Conservation (phyloP, 83 land plant species). For the Larix sibirica region DNA sequence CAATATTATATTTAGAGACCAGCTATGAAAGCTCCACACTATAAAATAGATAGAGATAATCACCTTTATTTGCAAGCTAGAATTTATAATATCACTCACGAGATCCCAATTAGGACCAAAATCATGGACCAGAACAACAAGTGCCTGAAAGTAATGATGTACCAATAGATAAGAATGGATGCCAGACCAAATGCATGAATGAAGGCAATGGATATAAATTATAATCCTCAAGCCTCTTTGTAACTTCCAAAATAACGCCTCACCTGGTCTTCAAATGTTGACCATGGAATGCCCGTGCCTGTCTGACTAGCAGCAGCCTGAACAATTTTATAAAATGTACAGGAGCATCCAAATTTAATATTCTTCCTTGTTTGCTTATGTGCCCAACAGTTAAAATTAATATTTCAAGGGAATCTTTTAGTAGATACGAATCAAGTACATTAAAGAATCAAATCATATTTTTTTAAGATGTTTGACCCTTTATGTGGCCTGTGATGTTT, state of each 20-base stretch:
- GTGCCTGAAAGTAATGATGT: slow-evolving; percentile 60
- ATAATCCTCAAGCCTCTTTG: background rate
- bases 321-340: slow-evolving; percentile 12
- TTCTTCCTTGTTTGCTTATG: slow-evolving; percentile 1
- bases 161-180: background rate
- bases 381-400: background rate
- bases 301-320: slow-evolving; percentile 54
- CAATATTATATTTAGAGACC: background rate
- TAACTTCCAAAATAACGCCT: background rate
- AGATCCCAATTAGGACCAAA: slow-evolving; percentile 98
- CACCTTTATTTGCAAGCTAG: slow-evolving; percentile 91
- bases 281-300: slow-evolving; percentile 88
- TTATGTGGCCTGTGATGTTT: background rate
- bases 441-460: background rate
- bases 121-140: slow-evolving; percentile 96
- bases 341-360: background rate
- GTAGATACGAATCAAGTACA: background rate
- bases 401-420: background rate
- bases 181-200: background rate
- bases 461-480: background rate
- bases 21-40: background rate
- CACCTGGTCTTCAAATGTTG: slow-evolving; percentile 93
- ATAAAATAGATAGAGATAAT: slow-evolving; percentile 9
- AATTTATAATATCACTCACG: slow-evolving; percentile 89
- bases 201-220: background rate